Evolutionary conservation across 2,329 filamentous ascomycete species (phyloP), one percentile per base, ranked within the genome.

Genomic region (Neoscytalidium dimidiatum): DNA sequence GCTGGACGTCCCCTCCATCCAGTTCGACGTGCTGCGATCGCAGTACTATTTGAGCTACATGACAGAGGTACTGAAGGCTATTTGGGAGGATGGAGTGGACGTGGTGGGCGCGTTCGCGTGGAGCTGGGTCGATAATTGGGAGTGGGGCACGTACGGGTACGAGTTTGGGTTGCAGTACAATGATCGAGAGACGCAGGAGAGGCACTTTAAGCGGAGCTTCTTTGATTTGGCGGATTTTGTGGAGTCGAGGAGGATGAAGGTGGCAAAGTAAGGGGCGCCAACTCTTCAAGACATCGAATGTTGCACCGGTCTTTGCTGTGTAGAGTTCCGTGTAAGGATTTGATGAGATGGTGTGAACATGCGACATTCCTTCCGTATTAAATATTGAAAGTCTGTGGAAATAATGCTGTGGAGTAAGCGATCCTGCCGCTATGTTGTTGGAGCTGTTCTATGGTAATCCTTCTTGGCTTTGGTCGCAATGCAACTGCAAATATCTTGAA

Each of bases 191-290:
- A 72, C 72, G 26, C 71, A 76, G 60, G 72, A 76, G 44, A 68
- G 76, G 33, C 73, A 70, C 48, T 77, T 71, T 69, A 78, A 78
- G 67, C 72, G 73, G 5, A 77, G 73, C 67, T 75, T 77, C 58
- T 78, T 78, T 64, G 72, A 77, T 62, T 71, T 83, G 68, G 82
- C 86, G 17, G 83, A 86, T 68, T 41, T 41, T 41, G 38, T 41
- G 8, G 38, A 41, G 38, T 33, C 31, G 31, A 5, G 31, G 31
- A 33, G 31, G 31, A 33, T 33, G 31, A 33, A 11, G 11, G 31
- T 6, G 31, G 31, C 5, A 5, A 11, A 33, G 31, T 33, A 11
- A 33, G 31, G 6, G 31, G 31, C 31, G n/a, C n/a, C n/a, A n/a
- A n/a, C n/a, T n/a, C n/a, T n/a, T n/a, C n/a, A n/a, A n/a, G n/a